Percentiles rank a stretch among this genome's conserved stretches.
Evolutionary conservation across 768 basidiomycete species (phyloP).

Genomic region (Serendipita sp.): DNA sequence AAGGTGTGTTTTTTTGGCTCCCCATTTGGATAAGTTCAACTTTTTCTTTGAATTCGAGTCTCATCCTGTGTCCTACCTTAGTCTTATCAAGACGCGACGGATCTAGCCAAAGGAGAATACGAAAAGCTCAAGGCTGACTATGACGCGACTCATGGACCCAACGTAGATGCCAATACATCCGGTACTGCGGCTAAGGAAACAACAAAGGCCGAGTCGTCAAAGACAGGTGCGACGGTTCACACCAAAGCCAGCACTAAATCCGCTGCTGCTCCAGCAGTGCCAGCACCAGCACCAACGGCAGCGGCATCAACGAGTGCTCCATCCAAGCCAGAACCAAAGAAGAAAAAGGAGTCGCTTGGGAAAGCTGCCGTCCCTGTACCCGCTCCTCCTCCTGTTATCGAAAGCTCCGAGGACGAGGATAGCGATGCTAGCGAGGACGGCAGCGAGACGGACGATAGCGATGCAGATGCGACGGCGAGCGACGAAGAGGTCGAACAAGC

Average conservation of each 20-base stretch:
- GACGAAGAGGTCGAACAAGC: conserved; percentile 12
- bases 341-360: neutral
- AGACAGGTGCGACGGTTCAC: too few species aligned
- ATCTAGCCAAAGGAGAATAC: conserved; percentile 20
- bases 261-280: neutral
- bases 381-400: neutral
- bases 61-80: conserved; percentile 15
- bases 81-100: conserved; percentile 30
- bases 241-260: too few species aligned
- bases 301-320: neutral
- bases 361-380: neutral
- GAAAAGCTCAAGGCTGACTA: conserved; percentile 48
- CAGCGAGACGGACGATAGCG: conserved; percentile 3
- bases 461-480: conserved; percentile 3
- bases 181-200: neutral
- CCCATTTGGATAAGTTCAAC: too few species aligned
- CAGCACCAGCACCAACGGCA: neutral
- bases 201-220: too few species aligned
- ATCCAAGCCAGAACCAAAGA: neutral
- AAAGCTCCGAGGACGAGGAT: neutral
- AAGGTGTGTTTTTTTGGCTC: conserved; percentile 35
- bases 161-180: neutral
- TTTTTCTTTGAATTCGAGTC: conserved; percentile 4
- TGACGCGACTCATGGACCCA: conserved; percentile 34
- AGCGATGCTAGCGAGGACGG: neutral